Evolutionary conservation across 352 stramenopile genomes (phyloP).

Genomic region (Pythium myriotylum): DNA sequence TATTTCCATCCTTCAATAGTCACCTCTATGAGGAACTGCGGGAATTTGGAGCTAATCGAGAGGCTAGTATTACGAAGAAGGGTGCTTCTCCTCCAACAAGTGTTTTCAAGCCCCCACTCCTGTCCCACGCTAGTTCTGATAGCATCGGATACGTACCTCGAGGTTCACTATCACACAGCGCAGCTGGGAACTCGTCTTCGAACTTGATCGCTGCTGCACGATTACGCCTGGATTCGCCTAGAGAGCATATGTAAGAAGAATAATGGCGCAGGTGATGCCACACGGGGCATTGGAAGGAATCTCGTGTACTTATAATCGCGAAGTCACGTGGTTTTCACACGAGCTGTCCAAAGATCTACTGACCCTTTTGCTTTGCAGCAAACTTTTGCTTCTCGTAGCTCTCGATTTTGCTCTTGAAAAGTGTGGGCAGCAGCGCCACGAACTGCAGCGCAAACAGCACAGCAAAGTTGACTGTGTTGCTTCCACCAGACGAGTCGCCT

Average conservation of each 20-base stretch:
- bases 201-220: conserved; percentile 21
- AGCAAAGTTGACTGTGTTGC: conserved; percentile 79
- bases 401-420: conserved; percentile 88
- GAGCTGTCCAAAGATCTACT: conserved; percentile 14
- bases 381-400: conserved; percentile 81
- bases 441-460: conserved; percentile 88
- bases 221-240: conserved; percentile 16
- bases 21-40: conserved; percentile 21
- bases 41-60: neutral
- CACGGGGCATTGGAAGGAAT: neutral
- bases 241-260: conserved; percentile 10
- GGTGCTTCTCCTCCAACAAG: neutral
- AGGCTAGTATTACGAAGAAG: neutral
- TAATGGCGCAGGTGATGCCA: neutral
- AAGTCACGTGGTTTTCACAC: neutral
- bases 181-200: neutral
- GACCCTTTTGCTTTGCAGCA: conserved; percentile 52
- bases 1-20: conserved; percentile 19
- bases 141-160: neutral
- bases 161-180: neutral
- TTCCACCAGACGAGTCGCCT: conserved; percentile 42
- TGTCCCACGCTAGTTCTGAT: conserved; percentile 15
- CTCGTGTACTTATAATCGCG: neutral
- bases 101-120: neutral
- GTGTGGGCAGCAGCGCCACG: conserved; percentile 74